Conservation (phyloP, 75 land plant species). For the Picea sitchensis region DNA sequence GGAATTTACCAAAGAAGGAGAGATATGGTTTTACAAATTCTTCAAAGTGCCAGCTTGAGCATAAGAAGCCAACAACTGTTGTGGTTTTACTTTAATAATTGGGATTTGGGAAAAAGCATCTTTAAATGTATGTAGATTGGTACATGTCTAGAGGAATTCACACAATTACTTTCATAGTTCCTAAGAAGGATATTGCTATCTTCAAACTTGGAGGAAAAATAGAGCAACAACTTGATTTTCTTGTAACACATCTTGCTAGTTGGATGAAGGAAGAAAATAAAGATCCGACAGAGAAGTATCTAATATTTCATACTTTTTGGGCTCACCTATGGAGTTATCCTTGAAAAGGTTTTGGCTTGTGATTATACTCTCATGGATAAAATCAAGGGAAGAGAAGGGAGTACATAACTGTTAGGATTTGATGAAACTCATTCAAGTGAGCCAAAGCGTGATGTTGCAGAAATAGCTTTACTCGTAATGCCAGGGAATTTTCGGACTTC, state of each 20-base stretch:
- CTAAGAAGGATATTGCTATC: conserved; percentile 75
- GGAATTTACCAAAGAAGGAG: conserved; percentile 55
- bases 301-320: conserved; percentile 93
- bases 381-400: conserved; percentile 27
- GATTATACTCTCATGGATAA: conserved; percentile 52
- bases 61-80: conserved; percentile 38
- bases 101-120: conserved; percentile 86
- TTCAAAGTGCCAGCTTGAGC: conserved; percentile 7
- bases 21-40: conserved; percentile 26
- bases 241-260: conserved; percentile 56
- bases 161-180: conserved; percentile 85
- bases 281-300: conserved; percentile 42
- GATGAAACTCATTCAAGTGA: background rate
- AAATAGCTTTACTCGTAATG: conserved; percentile 69
- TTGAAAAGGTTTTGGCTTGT: conserved; percentile 71
- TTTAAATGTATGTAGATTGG: conserved; percentile 90
- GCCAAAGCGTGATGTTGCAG: conserved; percentile 35
- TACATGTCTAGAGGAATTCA: conserved; percentile 85
- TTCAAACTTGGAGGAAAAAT: conserved; percentile 70
- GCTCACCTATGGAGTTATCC: conserved; percentile 87
- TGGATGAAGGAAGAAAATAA: conserved; percentile 59
- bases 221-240: conserved; percentile 63
- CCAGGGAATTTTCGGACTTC: conserved; percentile 83
- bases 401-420: background rate
- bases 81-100: conserved; percentile 91